These are phyloP conservation scores for Anisodus tanguticus DNA, from an alignment of 257 asterid genomes.

Conservation along the genomic window DNA sequence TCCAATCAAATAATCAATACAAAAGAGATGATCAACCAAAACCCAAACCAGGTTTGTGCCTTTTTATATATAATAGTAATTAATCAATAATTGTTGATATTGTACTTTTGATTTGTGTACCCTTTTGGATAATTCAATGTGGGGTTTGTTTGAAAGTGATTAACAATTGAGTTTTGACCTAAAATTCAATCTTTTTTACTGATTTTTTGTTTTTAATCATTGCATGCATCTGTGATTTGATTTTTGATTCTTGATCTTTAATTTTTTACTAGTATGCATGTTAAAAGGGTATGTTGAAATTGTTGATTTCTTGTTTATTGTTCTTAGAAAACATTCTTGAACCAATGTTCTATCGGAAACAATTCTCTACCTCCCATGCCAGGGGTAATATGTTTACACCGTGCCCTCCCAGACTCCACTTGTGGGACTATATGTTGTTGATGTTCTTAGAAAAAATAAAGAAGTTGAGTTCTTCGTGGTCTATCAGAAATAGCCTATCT, in stretches of 20 bases:
- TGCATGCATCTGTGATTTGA: background rate
- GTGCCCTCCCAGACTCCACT: no score
- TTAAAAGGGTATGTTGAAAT: constrained; percentile 14
- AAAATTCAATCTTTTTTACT: background rate
- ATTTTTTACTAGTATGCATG: background rate
- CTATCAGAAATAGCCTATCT: no score
- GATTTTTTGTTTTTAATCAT: background rate
- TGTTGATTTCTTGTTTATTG: background rate
- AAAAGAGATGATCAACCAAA: constrained; percentile 47
- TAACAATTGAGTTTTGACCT: background rate
- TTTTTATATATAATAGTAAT: background rate
- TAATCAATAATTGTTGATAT: background rate
- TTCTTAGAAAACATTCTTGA: background rate
- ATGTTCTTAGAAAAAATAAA: no score
- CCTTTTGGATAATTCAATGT: constrained; percentile 28
- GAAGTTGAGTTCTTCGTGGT: no score
- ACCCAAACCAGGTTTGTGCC: constrained; percentile 44
- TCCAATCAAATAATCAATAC: background rate
- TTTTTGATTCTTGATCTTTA: background rate
- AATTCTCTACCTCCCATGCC: no score
- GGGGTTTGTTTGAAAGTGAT: background rate
- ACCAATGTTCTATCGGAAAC: no score
- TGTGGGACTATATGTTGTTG: no score
- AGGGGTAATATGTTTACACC: no score
- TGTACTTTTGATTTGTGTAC: background rate